A percentile compares a stretch with the other conserved stretches of the same genome.
Conservation (phyloP, 768 basidiomycete genomes). For the Lentinula raphanica region DNA sequence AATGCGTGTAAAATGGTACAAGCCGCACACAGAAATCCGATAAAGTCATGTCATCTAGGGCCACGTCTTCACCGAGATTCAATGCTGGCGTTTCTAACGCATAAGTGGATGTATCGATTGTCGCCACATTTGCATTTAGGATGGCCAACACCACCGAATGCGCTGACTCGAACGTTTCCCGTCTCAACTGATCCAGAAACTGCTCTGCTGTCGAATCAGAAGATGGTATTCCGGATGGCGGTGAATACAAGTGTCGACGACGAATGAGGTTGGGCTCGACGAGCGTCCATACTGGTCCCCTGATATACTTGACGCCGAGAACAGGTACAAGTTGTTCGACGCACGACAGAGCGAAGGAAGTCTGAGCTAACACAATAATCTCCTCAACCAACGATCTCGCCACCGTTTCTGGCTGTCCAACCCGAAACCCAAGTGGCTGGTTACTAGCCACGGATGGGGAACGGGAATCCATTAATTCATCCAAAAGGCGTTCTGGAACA, state of each 20-base stretch:
- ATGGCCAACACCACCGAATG: conserved; percentile 80
- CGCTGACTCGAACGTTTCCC: conserved; percentile 81
- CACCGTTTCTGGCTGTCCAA: neutral
- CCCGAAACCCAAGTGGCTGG: too few species aligned
- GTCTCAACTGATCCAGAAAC: conserved; percentile 39
- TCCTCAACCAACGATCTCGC: neutral
- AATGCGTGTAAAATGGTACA: conserved; percentile 69
- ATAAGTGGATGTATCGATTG: conserved; percentile 21
- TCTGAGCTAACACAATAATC: conserved; percentile 29
- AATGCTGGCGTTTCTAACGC: neutral
- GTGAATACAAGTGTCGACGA: too few species aligned
- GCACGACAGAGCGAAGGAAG: conserved; percentile 65
- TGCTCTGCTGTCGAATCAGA: conserved; percentile 46
- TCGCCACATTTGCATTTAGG: conserved; percentile 51
- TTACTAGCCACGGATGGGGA: too few species aligned
- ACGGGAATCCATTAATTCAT: conserved; percentile 3
- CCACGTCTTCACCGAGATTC: conserved; percentile 8
- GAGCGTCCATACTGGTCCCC: conserved; percentile 50
- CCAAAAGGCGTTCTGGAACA: conserved; percentile 25
- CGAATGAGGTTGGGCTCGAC: conserved; percentile 55
- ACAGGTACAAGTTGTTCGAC: conserved; percentile 74
- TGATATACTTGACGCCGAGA: conserved; percentile 48
- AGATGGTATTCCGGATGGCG: neutral
- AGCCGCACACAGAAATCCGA: conserved; percentile 46
- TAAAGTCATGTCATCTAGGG: conserved; percentile 16